Conservation (phyloP, 352 stramenopile species). For the Phytophthora colocasiae region DNA sequence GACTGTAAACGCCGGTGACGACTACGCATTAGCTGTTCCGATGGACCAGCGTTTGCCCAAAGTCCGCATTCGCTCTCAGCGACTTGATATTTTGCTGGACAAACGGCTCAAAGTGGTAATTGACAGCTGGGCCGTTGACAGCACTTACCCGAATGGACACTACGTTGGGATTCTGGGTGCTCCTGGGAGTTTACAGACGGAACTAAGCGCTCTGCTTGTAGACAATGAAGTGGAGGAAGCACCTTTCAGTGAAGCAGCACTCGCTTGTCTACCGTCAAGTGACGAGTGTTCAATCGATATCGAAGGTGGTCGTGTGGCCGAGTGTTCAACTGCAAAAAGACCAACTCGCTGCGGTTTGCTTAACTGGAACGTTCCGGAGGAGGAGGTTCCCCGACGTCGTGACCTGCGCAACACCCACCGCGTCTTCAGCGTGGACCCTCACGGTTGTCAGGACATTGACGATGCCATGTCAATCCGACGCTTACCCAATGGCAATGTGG, state of each 20-base stretch:
- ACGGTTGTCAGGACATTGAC: slow-evolving; percentile 92
- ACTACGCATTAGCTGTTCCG: slow-evolving; percentile 79
- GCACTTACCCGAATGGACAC: slow-evolving; percentile 81
- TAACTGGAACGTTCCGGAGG: slow-evolving; percentile 70
- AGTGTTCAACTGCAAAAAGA: slow-evolving; percentile 82
- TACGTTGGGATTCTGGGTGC: slow-evolving; percentile 80
- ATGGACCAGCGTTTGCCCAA: slow-evolving; percentile 87
- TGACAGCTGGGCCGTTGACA: slow-evolving; percentile 80
- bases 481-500: slow-evolving; percentile 83
- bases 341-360: slow-evolving; percentile 58
- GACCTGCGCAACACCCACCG: slow-evolving; percentile 76
- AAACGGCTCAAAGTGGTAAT: slow-evolving; percentile 87
- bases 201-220: slow-evolving; percentile 85
- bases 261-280: slow-evolving; percentile 79
- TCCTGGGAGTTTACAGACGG: slow-evolving; percentile 70
- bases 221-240: slow-evolving; percentile 85
- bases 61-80: slow-evolving; percentile 80
- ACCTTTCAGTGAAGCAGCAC: slow-evolving; percentile 85
- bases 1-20: slow-evolving; percentile 64
- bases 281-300: slow-evolving; percentile 65
- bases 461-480: slow-evolving; percentile 88
- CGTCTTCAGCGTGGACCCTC: slow-evolving; percentile 91
- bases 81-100: slow-evolving; percentile 74
- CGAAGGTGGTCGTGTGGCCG: slow-evolving; percentile 61
- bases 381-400: slow-evolving; percentile 59